Base-by-base conservation (phyloP, 1,284 basidiomycete species). In the Microbotryum scabiosae region DNA sequence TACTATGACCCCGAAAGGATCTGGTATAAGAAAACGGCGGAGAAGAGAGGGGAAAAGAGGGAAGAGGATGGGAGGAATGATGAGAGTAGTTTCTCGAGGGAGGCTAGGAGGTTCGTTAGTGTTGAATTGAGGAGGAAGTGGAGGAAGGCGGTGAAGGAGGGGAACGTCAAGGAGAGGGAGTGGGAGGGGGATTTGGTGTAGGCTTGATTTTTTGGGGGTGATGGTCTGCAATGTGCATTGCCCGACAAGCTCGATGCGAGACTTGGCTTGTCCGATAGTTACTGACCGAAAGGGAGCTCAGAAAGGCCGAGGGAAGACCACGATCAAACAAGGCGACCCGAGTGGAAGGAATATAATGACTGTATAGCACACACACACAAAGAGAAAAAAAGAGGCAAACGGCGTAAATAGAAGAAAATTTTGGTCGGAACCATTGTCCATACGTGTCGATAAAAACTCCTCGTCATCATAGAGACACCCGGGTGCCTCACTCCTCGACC, bases 1-100 rank as follows among this genome's bases (percentile, higher is more conserved):
- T 46, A 52, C 8, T 67, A 67, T 52, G 61, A 62, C 16, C 63
- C 66, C 0, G 66, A 67, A 43, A 58, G 58, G 47, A 67, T 67
- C 3, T 59, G 32, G 26, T 41, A 3, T 4, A 18, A 66, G 23
- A 47, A 54, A 3, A 43, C 59, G 7, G 64, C 60, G 4, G 30
- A 23, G 23, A 49, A 59, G 56, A 30, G 36, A 1, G 64, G 64
- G 1, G 6, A 9, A 4, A 57, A 62, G 54, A 25, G 57, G 21
- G 63, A 60, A 28, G 63, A 56, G 54, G 59, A 59, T 28, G 63
- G 63, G 8, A 49, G 30, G 58, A 60, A 61, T 21, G 60, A 62
- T 21, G 66, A 67, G 56, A 63, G 43, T 16, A 36, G 23, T 9
- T 67, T 67, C 4, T 57, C 56, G 32, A 54, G 57, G 26, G 60